Percentiles rank a stretch among this genome's conserved stretches.
phyloP scores from a whole-genome alignment of 768 basidiomycete species.

The Tubosaeta sp. region DNA sequence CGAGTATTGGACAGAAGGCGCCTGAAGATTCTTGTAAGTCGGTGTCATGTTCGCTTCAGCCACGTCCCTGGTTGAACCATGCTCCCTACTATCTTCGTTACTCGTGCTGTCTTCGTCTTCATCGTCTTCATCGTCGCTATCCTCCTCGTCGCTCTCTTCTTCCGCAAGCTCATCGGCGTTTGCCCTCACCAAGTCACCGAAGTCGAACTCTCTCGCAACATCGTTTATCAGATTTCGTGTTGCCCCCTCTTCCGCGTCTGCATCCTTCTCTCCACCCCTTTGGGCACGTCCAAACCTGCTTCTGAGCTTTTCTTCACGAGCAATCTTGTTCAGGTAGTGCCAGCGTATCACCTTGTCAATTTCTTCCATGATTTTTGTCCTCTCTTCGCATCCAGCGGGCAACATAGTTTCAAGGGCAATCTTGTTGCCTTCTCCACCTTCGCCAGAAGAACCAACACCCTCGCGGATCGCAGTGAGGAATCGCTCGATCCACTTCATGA shows the following conservation, averaged over 20 bases:
- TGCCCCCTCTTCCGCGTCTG: constrained; percentile 75
- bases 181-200: constrained; percentile 73
- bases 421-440: constrained; percentile 11
- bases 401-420: constrained; percentile 87
- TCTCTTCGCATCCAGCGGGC: constrained; percentile 75
- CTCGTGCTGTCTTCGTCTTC: constrained; percentile 39
- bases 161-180: constrained; percentile 81
- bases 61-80: constrained; percentile 19
- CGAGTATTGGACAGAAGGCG: not conserved
- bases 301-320: constrained; percentile 90
- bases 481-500: constrained; percentile 97
- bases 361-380: constrained; percentile 74
- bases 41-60: not conserved
- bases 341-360: constrained; percentile 87
- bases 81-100: constrained; percentile 40
- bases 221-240: constrained; percentile 74
- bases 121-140: constrained; percentile 27
- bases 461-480: constrained; percentile 90
- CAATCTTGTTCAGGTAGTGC: constrained; percentile 91
- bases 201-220: constrained; percentile 76
- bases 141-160: constrained; percentile 53
- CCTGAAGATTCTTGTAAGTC: constrained; percentile 10
- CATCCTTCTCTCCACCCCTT: constrained; percentile 39
- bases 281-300: constrained; percentile 70
- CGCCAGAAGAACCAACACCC: constrained; percentile 56